Evolutionary conservation across 768 basidiomycete genomes (phyloP).

Genomic region (Lactifluus piperatus): DNA sequence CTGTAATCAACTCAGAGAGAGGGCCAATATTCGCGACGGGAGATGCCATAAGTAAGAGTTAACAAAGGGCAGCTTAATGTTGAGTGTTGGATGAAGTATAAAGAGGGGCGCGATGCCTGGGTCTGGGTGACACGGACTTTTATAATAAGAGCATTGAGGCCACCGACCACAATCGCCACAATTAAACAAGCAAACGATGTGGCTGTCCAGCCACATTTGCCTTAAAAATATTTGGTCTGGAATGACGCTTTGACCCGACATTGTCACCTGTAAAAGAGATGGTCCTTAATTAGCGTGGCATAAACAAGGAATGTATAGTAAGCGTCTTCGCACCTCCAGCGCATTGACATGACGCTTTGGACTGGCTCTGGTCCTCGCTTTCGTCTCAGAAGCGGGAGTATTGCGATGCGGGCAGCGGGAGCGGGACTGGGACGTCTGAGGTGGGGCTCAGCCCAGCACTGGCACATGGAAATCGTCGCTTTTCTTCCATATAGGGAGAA

Average conservation of each 20-base stretch:
- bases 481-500: neutral
- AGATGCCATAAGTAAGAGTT: neutral
- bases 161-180: neutral
- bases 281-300: neutral
- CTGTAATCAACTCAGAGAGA: constrained; percentile 3
- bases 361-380: neutral
- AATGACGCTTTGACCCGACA: neutral
- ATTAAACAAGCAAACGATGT: neutral
- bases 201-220: neutral
- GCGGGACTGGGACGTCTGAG: neutral
- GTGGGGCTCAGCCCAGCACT: neutral
- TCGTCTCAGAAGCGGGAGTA: neutral
- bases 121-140: neutral
- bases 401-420: neutral
- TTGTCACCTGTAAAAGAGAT: neutral
- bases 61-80: neutral
- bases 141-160: neutral
- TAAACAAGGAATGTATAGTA: neutral
- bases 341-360: neutral
- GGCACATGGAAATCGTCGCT: neutral
- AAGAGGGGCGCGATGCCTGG: neutral
- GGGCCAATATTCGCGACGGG: neutral
- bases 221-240: neutral
- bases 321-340: neutral
- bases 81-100: neutral